A percentile compares a stretch with the other conserved stretches of the same genome.
Evolutionary conservation across 768 basidiomycete genomes (phyloP).

Genomic region (Xerocomus potaroensis): DNA sequence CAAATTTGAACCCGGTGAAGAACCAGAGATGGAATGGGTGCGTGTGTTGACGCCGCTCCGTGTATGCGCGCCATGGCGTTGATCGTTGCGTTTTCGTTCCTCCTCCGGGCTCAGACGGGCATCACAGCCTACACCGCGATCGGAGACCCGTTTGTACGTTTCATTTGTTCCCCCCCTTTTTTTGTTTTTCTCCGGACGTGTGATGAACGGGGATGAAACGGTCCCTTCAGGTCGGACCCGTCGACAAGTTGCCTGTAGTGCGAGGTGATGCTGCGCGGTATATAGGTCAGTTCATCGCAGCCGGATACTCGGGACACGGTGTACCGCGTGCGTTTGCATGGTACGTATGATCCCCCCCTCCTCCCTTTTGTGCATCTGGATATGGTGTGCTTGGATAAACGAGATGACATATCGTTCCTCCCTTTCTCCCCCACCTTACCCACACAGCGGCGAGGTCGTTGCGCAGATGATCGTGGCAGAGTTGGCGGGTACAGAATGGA

Average conservation of each 20-base stretch:
- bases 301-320: conserved; percentile 74
- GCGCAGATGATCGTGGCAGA: conserved; percentile 55
- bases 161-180: no score
- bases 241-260: conserved; percentile 30
- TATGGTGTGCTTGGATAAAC: no score
- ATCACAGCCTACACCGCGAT: conserved; percentile 73
- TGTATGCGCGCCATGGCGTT: neutral
- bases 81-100: neutral
- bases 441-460: conserved; percentile 60
- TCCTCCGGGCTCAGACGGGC: conserved; percentile 69
- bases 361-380: no score
- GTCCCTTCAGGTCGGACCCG: conserved; percentile 74
- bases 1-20: conserved; percentile 42
- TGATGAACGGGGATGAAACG: no score
- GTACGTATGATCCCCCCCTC: neutral
- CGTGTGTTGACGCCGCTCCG: conserved; percentile 18
- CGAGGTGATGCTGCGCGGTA: conserved; percentile 26
- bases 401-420: neutral
- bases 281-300: conserved; percentile 65
- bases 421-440: no score
- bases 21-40: conserved; percentile 83
- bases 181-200: no score
- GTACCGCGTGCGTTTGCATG: conserved; percentile 66
- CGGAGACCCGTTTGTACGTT: conserved; percentile 62
- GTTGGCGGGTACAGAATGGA: conserved; percentile 43